A percentile compares a stretch with the other conserved stretches of the same genome.
phyloP scores from a whole-genome alignment of 805 yeast species.

The Candida oleophila region DNA sequence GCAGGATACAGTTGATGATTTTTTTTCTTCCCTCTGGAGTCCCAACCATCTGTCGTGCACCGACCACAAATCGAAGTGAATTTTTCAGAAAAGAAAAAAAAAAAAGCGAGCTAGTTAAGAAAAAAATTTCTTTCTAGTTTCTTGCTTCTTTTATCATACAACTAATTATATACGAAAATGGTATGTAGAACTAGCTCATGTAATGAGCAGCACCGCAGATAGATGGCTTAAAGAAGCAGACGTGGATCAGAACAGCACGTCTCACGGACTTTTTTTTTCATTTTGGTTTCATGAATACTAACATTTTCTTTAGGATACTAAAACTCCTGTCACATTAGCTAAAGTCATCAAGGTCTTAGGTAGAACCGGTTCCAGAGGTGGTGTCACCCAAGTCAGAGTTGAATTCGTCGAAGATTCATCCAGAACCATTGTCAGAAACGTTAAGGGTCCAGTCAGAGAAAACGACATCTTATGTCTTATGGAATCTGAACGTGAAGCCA shows the following conservation, averaged over 20 bases:
- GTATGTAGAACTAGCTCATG: constrained; percentile 3
- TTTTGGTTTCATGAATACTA: too few species aligned
- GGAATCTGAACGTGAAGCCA: constrained; percentile 99
- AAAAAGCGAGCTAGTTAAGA: constrained; percentile 1
- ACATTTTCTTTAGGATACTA: constrained; percentile 43
- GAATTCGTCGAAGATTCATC: constrained; percentile 48
- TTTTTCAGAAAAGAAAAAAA: constrained; percentile 5
- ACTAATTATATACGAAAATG: constrained; percentile 5
- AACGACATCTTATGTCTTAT: constrained; percentile 96
- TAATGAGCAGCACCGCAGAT: too few species aligned
- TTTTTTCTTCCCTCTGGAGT: too few species aligned
- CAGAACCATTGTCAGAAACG: constrained; percentile 51
- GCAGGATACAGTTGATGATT: too few species aligned
- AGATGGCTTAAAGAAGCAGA: too few species aligned
- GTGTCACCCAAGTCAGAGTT: constrained; percentile 56
- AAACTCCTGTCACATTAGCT: constrained; percentile 98
- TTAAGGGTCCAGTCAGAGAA: constrained; percentile 52
- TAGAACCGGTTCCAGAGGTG: constrained; percentile 99
- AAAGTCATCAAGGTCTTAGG: constrained; percentile 99
- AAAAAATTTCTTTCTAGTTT: constrained; percentile 5
- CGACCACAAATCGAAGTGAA: constrained; percentile 2
- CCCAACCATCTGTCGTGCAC: constrained; percentile 1
- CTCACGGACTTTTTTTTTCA: too few species aligned
- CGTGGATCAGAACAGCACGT: too few species aligned
- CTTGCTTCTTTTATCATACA: constrained; percentile 6